These are phyloP conservation scores for Angomonas ambiguus DNA, from an alignment of 208 protist genomes.

Conservation along the genomic window DNA sequence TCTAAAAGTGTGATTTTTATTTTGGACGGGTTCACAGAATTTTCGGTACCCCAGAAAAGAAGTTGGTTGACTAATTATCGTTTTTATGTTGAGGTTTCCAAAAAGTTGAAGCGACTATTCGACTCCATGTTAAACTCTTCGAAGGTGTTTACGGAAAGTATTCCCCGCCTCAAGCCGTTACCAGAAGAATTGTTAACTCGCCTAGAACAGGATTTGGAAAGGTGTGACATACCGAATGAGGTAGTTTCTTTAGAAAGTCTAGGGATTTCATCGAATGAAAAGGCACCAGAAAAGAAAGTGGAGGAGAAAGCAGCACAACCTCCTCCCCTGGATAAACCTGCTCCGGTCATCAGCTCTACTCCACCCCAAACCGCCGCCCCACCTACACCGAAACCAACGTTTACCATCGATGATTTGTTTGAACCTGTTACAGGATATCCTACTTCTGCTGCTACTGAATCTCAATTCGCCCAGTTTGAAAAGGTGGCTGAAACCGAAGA, in stretches of 20 bases:
- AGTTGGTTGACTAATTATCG: slow-evolving; percentile 41
- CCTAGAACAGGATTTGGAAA: slow-evolving; percentile 37
- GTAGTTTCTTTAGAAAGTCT: slow-evolving; percentile 47
- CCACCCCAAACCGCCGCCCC: no score
- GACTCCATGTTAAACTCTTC: slow-evolving; percentile 46
- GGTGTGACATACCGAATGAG: slow-evolving; percentile 20
- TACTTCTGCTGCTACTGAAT: no score
- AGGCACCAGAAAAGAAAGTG: no score
- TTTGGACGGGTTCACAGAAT: slow-evolving; percentile 53
- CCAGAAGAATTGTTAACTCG: slow-evolving; percentile 32
- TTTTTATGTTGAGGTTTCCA: slow-evolving; percentile 28
- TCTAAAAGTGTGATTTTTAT: slow-evolving; percentile 59
- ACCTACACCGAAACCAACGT: slow-evolving; percentile 1
- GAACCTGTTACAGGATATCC: no score
- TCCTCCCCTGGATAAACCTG: neutral
- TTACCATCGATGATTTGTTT: slow-evolving; percentile 49
- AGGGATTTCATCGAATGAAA: slow-evolving; percentile 37
- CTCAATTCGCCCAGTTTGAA: neutral
- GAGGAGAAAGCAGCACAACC: neutral
- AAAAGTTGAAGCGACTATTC: slow-evolving; percentile 36
- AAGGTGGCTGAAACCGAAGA: neutral
- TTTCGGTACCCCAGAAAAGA: slow-evolving; percentile 35
- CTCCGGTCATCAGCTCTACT: no score
- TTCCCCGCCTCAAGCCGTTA: slow-evolving; percentile 51
- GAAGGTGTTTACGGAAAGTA: slow-evolving; percentile 39